Evolutionary conservation across 371 early-diverging fungal species (phyloP).

Genomic region (Mucor piriformis): DNA sequence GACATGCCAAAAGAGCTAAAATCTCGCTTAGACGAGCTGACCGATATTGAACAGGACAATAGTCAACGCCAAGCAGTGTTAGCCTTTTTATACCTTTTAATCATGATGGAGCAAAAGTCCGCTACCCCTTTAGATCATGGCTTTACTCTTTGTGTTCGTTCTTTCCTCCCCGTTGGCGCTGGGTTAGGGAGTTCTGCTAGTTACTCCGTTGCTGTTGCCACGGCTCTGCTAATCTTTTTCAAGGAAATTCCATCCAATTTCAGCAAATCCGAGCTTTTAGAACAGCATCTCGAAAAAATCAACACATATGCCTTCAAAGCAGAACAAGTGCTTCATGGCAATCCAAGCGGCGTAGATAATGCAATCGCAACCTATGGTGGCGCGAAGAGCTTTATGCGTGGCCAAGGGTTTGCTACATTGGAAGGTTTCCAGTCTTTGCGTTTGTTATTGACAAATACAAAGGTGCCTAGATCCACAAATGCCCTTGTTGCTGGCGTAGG

Average conservation of each 20-base stretch:
- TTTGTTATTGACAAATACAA: constrained; percentile 85
- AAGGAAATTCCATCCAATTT: constrained; percentile 34
- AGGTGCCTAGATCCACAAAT: constrained; percentile 87
- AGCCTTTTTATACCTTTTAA: constrained; percentile 51
- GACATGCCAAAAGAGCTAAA: constrained; percentile 38
- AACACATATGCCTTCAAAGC: constrained; percentile 89
- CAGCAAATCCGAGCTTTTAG: constrained; percentile 13
- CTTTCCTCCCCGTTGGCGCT: constrained; percentile 90
- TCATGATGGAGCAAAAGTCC: constrained; percentile 28
- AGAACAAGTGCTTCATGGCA: constrained; percentile 95
- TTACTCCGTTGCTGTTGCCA: constrained; percentile 80
- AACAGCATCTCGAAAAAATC: constrained; percentile 49
- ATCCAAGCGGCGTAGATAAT: constrained; percentile 96
- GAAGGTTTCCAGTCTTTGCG: constrained; percentile 66
- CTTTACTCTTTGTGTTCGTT: constrained; percentile 69
- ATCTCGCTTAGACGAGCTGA: constrained; percentile 16
- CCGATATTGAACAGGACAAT: constrained; percentile 8
- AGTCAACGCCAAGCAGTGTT: constrained; percentile 40
- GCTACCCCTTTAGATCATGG: constrained; percentile 28
- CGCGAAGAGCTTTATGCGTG: constrained; percentile 58
- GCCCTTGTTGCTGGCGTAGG: constrained; percentile 84
- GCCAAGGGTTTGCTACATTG: constrained; percentile 47
- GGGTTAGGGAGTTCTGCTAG: constrained; percentile 97
- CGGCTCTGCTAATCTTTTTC: constrained; percentile 70
- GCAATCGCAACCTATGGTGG: constrained; percentile 85